These are phyloP conservation scores for Penicillium lividum DNA, from an alignment of 495 filamentous ascomycete species.

Conservation along the genomic window DNA sequence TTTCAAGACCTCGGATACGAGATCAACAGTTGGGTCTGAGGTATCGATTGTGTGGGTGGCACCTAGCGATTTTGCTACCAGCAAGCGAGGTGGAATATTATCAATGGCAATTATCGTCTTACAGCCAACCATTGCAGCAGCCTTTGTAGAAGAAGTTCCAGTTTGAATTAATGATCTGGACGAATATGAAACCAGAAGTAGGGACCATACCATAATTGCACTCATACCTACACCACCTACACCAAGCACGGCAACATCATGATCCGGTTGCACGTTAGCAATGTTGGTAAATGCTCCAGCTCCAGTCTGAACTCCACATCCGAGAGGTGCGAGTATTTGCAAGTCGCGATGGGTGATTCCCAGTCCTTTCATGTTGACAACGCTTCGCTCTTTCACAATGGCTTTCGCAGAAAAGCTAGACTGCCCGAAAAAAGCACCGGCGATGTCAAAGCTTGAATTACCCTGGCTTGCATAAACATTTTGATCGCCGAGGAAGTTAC, in stretches of 20 bases:
- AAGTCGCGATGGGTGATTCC: constrained; percentile 1
- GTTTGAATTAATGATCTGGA: no score
- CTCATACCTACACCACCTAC: constrained; percentile 46
- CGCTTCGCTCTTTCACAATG: constrained; percentile 29
- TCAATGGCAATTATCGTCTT: constrained; percentile 45
- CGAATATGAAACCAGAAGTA: no score
- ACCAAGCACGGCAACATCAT: constrained; percentile 38
- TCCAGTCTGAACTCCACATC: constrained; percentile 51
- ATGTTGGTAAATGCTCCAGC: constrained; percentile 46
- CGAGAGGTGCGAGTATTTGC: constrained; percentile 37
- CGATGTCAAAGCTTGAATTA: constrained; percentile 18
- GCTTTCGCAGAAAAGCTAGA: constrained; percentile 40
- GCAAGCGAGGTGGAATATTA: constrained; percentile 40
- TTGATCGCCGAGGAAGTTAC: constrained; percentile 40
- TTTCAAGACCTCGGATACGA: no score
- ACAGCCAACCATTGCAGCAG: constrained; percentile 25
- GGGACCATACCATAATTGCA: constrained; percentile 29
- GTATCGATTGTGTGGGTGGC: constrained; percentile 33
- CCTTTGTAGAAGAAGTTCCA: neutral
- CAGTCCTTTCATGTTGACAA: constrained; percentile 37
- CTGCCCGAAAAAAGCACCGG: constrained; percentile 48
- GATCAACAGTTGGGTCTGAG: no score
- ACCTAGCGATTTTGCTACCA: constrained; percentile 42
- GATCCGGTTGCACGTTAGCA: constrained; percentile 25
- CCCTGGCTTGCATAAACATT: constrained; percentile 28